A percentile compares a stretch with the other conserved stretches of the same genome.
Conservation (phyloP, 2,329 filamentous ascomycete species). For the Pseudogymnoascus sp. region DNA sequence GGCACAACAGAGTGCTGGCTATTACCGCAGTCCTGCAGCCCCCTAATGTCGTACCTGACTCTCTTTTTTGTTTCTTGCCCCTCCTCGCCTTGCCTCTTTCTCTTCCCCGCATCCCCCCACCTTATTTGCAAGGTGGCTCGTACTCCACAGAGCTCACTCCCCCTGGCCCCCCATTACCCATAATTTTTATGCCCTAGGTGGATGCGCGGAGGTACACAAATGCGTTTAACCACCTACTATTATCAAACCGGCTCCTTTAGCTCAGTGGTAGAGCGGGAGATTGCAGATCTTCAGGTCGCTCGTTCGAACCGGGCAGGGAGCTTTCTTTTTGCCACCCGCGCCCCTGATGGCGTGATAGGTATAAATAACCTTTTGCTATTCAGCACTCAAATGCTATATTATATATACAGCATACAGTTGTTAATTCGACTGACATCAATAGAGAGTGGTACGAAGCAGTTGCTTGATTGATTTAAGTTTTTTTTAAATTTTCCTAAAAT, state of each 20-base stretch:
- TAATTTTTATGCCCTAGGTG: neutral
- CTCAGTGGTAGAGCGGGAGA: constrained; percentile 12
- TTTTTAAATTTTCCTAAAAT: neutral
- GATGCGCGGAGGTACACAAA: neutral
- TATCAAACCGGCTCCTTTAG: constrained; percentile 11
- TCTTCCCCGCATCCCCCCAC: constrained; percentile 5
- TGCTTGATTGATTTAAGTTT: neutral
- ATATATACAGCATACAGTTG: neutral
- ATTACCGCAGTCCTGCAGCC: neutral
- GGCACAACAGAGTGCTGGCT: neutral
- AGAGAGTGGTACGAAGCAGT: neutral
- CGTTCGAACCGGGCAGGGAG: constrained; percentile 11
- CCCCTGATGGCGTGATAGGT: neutral
- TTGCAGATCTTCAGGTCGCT: constrained; percentile 12
- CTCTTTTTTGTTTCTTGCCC: neutral
- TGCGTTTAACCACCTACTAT: neutral
- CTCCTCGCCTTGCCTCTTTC: neutral
- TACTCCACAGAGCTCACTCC: neutral
- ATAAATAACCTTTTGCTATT: neutral
- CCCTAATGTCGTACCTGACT: neutral
- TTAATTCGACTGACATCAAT: neutral
- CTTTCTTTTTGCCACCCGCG: constrained; percentile 1
- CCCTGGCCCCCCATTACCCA: neutral
- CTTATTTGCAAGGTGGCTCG: neutral
- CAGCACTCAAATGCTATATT: neutral